phyloP scores from a whole-genome alignment of 495 filamentous ascomycete genomes.

The Pyronema omphalodes region DNA sequence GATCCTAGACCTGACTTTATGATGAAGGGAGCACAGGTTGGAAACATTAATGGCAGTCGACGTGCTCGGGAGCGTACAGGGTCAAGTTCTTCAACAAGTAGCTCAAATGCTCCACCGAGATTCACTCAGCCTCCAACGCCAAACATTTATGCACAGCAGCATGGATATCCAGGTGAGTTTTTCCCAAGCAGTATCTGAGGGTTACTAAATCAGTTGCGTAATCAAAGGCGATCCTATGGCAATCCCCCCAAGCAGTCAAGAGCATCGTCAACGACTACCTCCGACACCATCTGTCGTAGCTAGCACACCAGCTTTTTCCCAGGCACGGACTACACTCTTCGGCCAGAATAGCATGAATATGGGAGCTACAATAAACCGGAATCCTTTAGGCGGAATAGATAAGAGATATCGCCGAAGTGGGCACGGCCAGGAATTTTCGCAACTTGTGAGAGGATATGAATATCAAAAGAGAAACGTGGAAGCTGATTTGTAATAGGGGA shows the following conservation, averaged over 20 bases:
- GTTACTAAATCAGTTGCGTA: not conserved
- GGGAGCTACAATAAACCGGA: no score
- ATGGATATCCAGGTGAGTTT: not conserved
- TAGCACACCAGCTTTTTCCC: no score
- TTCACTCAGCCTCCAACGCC: not conserved
- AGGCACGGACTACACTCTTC: no score
- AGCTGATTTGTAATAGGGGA: no score
- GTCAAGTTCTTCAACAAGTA: not conserved
- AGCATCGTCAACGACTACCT: slow-evolving; percentile 15
- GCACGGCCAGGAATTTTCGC: no score
- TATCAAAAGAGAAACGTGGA: no score
- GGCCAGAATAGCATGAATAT: no score
- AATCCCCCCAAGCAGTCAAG: slow-evolving; percentile 9
- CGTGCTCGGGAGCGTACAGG: not conserved
- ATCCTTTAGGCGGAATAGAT: no score
- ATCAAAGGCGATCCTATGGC: not conserved
- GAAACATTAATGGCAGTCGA: slow-evolving; percentile 8
- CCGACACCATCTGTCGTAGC: not conserved
- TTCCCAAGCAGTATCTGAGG: not conserved
- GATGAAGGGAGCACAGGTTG: slow-evolving; percentile 11
- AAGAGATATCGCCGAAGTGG: no score
- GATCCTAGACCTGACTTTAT: slow-evolving; percentile 10
- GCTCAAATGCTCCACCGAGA: not conserved
- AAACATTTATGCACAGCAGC: not conserved
- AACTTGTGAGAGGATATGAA: no score